These are phyloP conservation scores for Debaryomycetaceae sp. DNA, from an alignment of 1,139 yeast genomes.

Conservation along the genomic window DNA sequence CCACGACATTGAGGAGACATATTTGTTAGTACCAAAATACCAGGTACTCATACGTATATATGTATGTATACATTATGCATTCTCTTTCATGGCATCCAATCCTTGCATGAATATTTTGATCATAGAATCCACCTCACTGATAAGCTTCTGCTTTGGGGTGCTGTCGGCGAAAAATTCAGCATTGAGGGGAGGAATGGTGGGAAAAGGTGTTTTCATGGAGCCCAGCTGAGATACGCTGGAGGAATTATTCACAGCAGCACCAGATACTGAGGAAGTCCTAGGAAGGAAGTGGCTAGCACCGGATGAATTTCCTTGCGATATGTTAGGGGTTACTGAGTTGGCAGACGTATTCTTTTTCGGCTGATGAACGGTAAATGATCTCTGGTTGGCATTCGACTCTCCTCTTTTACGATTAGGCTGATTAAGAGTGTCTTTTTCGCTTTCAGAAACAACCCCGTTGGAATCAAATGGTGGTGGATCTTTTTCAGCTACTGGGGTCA, in stretches of 20 bases:
- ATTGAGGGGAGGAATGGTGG: conserved; percentile 35
- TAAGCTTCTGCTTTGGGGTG: conserved; percentile 32
- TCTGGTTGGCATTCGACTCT: conserved; percentile 11
- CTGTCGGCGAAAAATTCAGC: conserved; percentile 38
- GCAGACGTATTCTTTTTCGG: background rate
- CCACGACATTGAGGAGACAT: conserved; percentile 1
- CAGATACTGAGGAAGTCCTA: conserved; percentile 13
- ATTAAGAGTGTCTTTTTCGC: conserved; percentile 9
- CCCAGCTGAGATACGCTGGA: background rate
- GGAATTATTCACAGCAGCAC: conserved; percentile 1
- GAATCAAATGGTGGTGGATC: conserved; percentile 13
- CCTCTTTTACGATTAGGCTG: conserved; percentile 14
- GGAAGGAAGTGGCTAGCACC: conserved; percentile 10
- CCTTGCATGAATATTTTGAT: conserved; percentile 39
- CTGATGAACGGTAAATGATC: background rate
- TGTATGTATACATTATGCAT: conserved; percentile 11
- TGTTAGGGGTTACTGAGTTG: background rate
- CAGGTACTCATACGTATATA: background rate
- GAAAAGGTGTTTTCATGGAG: conserved; percentile 22
- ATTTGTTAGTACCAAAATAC: background rate
- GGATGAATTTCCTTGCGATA: conserved; percentile 5
- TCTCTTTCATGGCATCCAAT: conserved; percentile 38
- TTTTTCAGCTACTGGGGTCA: conserved; percentile 77
- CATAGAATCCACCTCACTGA: conserved; percentile 38
- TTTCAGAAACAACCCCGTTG: conserved; percentile 9